phyloP scores from a whole-genome alignment of 1,284 basidiomycete genomes.

The Microbotryum lychnidis-dioicae region DNA sequence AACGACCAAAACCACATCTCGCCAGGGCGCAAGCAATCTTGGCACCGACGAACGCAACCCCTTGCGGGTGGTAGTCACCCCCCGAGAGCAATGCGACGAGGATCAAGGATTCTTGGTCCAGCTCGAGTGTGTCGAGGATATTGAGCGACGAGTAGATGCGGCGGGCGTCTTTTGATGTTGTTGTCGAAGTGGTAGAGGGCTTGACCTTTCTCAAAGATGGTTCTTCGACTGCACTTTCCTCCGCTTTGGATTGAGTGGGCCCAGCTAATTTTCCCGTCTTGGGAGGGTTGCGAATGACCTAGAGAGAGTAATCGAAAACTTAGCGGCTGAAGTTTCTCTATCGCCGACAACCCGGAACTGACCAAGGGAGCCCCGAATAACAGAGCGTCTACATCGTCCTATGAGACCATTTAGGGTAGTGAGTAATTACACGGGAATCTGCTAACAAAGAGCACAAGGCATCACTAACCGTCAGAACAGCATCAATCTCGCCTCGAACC shows the following conservation, averaged over 20 bases:
- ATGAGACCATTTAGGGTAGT: background rate
- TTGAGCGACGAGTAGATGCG: slow-evolving; percentile 37
- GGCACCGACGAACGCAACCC: slow-evolving; percentile 35
- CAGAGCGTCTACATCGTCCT: slow-evolving; percentile 84
- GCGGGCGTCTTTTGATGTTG: background rate
- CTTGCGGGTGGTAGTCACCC: slow-evolving; percentile 66
- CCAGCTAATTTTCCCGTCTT: too few relatives aligned
- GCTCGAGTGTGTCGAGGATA: slow-evolving; percentile 51
- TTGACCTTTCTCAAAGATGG: background rate
- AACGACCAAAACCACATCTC: slow-evolving; percentile 41
- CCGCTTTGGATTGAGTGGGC: too few relatives aligned
- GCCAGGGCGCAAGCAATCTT: slow-evolving; percentile 45
- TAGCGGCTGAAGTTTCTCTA: slow-evolving; percentile 11
- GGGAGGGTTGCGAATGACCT: slow-evolving; percentile 66
- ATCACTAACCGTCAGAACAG: slow-evolving; percentile 55
- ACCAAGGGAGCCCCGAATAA: slow-evolving; percentile 77
- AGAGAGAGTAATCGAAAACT: slow-evolving; percentile 11
- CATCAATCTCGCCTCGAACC: slow-evolving; percentile 71
- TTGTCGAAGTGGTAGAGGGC: background rate
- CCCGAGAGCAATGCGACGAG: slow-evolving; percentile 78
- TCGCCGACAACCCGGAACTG: slow-evolving; percentile 35
- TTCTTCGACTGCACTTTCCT: background rate
- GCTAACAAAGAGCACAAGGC: background rate
- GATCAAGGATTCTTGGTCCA: slow-evolving; percentile 68
- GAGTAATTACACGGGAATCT: background rate